Base-by-base conservation (phyloP, 2,329 filamentous ascomycete genomes). In the Verticillium alfalfae region DNA sequence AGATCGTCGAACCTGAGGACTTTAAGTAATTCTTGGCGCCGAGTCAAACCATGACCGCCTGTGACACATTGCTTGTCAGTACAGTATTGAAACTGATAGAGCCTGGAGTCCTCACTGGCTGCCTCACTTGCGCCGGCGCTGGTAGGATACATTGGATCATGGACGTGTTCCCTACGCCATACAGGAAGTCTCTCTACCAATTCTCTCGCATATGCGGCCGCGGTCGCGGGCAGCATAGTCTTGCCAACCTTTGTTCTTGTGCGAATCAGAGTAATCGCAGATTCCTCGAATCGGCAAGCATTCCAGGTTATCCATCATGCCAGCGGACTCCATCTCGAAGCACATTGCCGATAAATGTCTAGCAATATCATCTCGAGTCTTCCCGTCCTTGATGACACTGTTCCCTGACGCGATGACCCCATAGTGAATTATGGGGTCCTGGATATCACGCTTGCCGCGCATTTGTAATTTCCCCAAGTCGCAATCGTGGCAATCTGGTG, bases 1-100 rank as follows among this genome's bases (percentile, higher is more conserved):
- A 79, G 74, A 37, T 78, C 69, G 0, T 73, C 67, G n/a, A 79
- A 81, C 18, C 63, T 60, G 0, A 80, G 65, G 0, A 72, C 75
- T 26, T 49, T 18, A 3, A 26, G n/a, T 10, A 49, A 2, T n/a
- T 12, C 8, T 22, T 22, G 22, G 1, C 45, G 64, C 2, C 70
- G 66, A 22, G 76, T 71, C 36, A 9, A 13, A 6, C 1, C 3
- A 37, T 37, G 8, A 13, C 13, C 13, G 36, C 8, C 36, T 37
- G 36, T 3, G 65, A 34, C 8, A 26, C 26, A 26, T 67, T 67
- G 60, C 68, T 73, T 34, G 15, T 49, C 41, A 10, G 63, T 56
- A 1, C 13, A 6, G 36, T 6, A 10, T 37, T 37, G 36, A 26
- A 26, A 26, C 26, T 26, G 26, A 26, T 26, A 5, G 26, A 26